Evolutionary conservation across 2,329 filamentous ascomycete species (phyloP), one percentile per base, ranked within the genome.

Genomic region (Lachnellula cervina): DNA sequence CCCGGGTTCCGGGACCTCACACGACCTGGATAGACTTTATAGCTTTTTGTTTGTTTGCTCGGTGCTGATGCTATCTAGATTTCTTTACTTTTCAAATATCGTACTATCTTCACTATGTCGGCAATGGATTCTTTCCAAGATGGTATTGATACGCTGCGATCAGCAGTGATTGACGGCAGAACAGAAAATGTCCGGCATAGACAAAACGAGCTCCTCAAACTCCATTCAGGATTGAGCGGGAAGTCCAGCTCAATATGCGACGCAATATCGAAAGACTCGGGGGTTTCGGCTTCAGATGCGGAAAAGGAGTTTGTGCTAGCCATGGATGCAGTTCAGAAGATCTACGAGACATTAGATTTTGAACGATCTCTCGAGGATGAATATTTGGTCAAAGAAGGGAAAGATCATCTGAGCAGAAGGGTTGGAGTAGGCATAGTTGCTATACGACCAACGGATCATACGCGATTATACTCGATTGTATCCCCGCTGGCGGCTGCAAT

Each of bases 361-460:
- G 66, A 69, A 34, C 63, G 69, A 52, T 70, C 69, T 28, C 65
- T 74, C 0, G 67, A 73, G 44, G 57, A 71, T 2, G 77, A 79
- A 57, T 77, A 78, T 57, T 62, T 67, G 2, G 64, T 78, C 37
- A 68, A 71, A 5, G 70, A 69, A 21, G 72, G 72, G 14, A 69
- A 70, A 43, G 66, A 78, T 61, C 73, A 72, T 23, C 25, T 57
- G 6, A 60, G 68, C 4, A 60, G 67, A 49, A 68, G 69, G 54
- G 61, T 67, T 0, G 71, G 71, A 2, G 68, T 68, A 46, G 76
- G 76, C 2, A 69, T 77, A 51, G 73, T 76, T 1, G 77, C 77
- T 45, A 76, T 82, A 49, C 72, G 77, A 49, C 77, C 79, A 1
- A 68, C 70, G 9, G 67, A 57, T 6, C 75, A 82, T 64, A 80